phyloP scores from a whole-genome alignment of 257 asterid species.

The Cinchona pubescens region DNA sequence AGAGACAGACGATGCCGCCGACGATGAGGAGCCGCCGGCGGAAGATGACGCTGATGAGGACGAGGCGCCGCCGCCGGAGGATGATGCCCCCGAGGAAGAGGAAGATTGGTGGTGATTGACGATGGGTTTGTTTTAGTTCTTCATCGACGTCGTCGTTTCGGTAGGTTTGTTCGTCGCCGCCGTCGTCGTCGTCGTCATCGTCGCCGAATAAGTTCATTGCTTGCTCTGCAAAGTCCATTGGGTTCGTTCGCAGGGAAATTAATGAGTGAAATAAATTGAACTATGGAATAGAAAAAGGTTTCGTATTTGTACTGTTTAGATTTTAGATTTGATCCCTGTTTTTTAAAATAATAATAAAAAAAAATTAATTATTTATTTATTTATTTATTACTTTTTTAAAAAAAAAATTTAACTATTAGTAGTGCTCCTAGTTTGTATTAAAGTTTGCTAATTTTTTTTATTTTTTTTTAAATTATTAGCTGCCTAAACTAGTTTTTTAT shows the following conservation, averaged over 20 bases:
- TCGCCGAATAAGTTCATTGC: slow-evolving; percentile 60
- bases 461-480: too few species aligned
- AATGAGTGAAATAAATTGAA: too few species aligned
- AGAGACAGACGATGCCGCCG: slow-evolving; percentile 38
- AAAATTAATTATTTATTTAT: too few species aligned
- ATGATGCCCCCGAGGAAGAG: slow-evolving; percentile 30
- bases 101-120: slow-evolving; percentile 33
- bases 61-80: slow-evolving; percentile 48
- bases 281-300: too few species aligned
- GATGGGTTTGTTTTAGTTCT: slow-evolving; percentile 26
- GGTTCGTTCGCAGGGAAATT: neutral
- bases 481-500: too few species aligned
- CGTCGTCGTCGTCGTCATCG: slow-evolving; percentile 46
- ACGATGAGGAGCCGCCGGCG: slow-evolving; percentile 48
- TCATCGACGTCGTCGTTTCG: slow-evolving; percentile 37
- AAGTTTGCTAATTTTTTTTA: too few species aligned
- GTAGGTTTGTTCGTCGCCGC: slow-evolving; percentile 31
- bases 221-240: slow-evolving; percentile 61
- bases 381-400: too few species aligned
- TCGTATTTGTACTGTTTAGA: too few species aligned
- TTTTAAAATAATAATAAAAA: too few species aligned
- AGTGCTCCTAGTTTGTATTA: too few species aligned
- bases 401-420: too few species aligned
- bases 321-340: too few species aligned
- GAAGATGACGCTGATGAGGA: slow-evolving; percentile 25